Base-by-base conservation (phyloP, 768 basidiomycete species). In the Tylopilus plumbeoviolaceoides region DNA sequence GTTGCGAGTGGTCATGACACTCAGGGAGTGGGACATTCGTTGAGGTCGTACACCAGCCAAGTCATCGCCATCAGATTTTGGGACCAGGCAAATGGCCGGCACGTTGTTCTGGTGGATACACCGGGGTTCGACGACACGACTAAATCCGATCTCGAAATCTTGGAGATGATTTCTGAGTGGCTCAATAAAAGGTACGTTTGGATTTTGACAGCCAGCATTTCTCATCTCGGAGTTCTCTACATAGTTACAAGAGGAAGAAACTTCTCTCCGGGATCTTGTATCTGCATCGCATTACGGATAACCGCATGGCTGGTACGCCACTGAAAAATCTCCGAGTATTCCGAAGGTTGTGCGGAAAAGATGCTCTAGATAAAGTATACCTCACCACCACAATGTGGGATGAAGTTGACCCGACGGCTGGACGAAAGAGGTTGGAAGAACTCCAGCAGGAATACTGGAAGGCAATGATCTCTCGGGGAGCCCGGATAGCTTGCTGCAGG, bases 241-340 rank as follows among this genome's bases (percentile, higher is more conserved):
- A n/a, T n/a, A n/a, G n/a, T n/a, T n/a, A n/a, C 28, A 44, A 38
- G 6, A 38, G 31, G 3, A 1, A 39, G 1, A 59, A 52, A 14
- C 41, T 52, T 20, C 63, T 76, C 1, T 57, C 68, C 7, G 73
- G 68, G 2, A 65, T 76, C 28, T n/a, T 76, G 17, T 76, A 74
- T 53, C 51, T 75, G 14, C 75, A 76, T 51, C 66, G 70, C 10
- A 76, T 76, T 30, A 63, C 71, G 9, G 72, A 74, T 35, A 69
- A 68, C 45, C 66, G 73, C 3, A 67, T 75, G 66, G 63, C 61
- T 0, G 75, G 69, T 20, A 58, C 67, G 2, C 60, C 70, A 0
- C 47, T 65, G 25, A 71, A 59, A 38, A 72, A 74, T 51, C 61
- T 73, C 10, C 59, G 58, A 7, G 60, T 72, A 57, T 72, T 76